phyloP scores from a whole-genome alignment of 2,329 filamentous ascomycete species.

The Botrytis paeoniae region DNA sequence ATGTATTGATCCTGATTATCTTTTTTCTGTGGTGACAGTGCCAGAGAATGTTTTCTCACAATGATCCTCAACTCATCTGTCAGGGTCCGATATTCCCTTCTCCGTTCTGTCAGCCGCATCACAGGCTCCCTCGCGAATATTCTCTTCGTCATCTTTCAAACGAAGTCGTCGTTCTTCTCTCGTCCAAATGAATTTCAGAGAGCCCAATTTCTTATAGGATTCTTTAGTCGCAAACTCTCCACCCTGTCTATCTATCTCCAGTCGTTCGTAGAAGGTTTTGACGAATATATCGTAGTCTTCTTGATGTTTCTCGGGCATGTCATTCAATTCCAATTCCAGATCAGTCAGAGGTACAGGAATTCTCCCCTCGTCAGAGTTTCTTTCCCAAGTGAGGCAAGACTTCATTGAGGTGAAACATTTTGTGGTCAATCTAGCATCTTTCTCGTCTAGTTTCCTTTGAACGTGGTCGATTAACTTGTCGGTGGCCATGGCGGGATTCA shows the following conservation, averaged over 20 bases:
- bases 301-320: background rate
- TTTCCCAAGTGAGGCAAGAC: background rate
- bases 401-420: background rate
- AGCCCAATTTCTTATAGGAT: background rate
- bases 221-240: background rate
- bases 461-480: background rate
- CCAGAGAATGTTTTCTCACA: background rate
- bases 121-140: background rate
- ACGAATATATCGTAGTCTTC: background rate
- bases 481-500: background rate
- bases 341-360: background rate
- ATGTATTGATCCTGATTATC: background rate
- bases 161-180: background rate
- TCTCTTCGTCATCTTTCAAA: background rate
- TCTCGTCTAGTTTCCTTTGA: background rate
- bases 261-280: background rate
- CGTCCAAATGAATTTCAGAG: background rate
- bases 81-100: background rate
- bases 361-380: fast-evolving
- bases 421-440: background rate
- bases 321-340: background rate
- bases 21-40: background rate
- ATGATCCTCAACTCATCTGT: background rate
- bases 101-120: background rate
- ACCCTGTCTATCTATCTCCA: background rate